These are phyloP conservation scores for Cichorium intybus DNA, from an alignment of 140 eudicot genomes.

Conservation along the genomic window DNA sequence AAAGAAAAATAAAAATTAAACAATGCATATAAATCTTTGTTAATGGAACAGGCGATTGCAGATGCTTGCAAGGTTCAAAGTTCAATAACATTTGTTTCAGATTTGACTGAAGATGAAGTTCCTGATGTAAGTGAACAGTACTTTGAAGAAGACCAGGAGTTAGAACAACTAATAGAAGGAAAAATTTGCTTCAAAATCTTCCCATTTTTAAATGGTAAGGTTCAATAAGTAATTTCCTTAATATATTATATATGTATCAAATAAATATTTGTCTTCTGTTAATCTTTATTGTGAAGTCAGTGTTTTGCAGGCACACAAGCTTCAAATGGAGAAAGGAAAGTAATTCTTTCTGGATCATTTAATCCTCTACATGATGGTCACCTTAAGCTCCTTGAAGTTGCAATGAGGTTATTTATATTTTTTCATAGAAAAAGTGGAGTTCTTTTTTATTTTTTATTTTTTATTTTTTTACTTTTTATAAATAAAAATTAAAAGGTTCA, in stretches of 20 bases:
- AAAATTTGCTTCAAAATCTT: slow-evolving; percentile 78
- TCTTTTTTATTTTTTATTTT: background rate
- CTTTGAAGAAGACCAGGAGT: slow-evolving; percentile 69
- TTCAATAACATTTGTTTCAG: slow-evolving; percentile 39
- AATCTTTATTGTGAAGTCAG: slow-evolving; percentile 43
- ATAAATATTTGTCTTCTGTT: slow-evolving; percentile 16
- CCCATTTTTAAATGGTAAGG: slow-evolving; percentile 78
- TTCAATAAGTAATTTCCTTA: slow-evolving; percentile 12
- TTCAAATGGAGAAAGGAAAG: slow-evolving; percentile 63
- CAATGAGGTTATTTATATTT: slow-evolving; percentile 46
- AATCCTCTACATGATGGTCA: slow-evolving; percentile 95
- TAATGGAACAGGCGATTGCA: slow-evolving; percentile 66
- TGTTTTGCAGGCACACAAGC: slow-evolving; percentile 50
- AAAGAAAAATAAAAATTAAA: no score
- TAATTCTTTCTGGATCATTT: slow-evolving; percentile 88
- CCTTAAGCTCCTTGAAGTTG: slow-evolving; percentile 86
- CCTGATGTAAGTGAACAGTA: slow-evolving; percentile 50
- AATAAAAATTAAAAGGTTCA: background rate
- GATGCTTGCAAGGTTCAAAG: slow-evolving; percentile 73
- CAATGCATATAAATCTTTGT: no score
- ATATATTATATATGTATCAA: background rate
- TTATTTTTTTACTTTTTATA: no score
- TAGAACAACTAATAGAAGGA: slow-evolving; percentile 81
- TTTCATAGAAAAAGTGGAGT: background rate
- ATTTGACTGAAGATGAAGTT: slow-evolving; percentile 58